Evolutionary conservation across 179 eudicot genomes (phyloP).

Genomic region (Actinidia chinensis): DNA sequence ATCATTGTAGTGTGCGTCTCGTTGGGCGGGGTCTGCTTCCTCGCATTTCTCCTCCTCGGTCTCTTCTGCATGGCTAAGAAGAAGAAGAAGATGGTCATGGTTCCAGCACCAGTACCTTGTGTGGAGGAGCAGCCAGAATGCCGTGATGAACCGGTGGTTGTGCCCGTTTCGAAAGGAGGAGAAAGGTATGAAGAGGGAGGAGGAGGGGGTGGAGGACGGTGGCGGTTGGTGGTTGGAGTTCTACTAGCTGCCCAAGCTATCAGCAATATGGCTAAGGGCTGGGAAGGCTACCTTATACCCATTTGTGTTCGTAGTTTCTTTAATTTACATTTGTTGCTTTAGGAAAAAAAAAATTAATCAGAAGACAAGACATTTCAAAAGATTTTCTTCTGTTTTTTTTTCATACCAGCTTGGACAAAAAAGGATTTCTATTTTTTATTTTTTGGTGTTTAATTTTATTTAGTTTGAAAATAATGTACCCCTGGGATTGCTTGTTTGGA

Average conservation of each 20-base stretch:
- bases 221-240: background rate
- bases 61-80: slow-evolving; percentile 44
- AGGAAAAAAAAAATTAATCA: too few relatives aligned
- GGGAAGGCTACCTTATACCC: too few relatives aligned
- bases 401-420: too few relatives aligned
- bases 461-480: background rate
- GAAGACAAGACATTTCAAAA: too few relatives aligned
- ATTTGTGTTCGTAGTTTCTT: too few relatives aligned
- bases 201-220: background rate
- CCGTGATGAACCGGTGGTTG: slow-evolving; percentile 2
- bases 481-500: background rate
- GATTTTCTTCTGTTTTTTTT: too few relatives aligned
- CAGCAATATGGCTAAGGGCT: background rate
- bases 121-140: background rate
- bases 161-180: too few relatives aligned
- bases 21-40: slow-evolving; percentile 38
- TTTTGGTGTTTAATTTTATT: too few relatives aligned
- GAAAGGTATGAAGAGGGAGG: background rate
- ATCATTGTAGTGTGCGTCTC: slow-evolving; percentile 35
- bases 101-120: slow-evolving; percentile 33
- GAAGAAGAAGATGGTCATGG: slow-evolving; percentile 31
- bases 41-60: slow-evolving; percentile 43
- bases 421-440: too few relatives aligned
- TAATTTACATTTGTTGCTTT: too few relatives aligned
- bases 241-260: background rate